Percentiles rank a stretch among this genome's conserved stretches.
phyloP scores from a whole-genome alignment of 139 green algal species.

The Edaphochlamys debaryana region DNA sequence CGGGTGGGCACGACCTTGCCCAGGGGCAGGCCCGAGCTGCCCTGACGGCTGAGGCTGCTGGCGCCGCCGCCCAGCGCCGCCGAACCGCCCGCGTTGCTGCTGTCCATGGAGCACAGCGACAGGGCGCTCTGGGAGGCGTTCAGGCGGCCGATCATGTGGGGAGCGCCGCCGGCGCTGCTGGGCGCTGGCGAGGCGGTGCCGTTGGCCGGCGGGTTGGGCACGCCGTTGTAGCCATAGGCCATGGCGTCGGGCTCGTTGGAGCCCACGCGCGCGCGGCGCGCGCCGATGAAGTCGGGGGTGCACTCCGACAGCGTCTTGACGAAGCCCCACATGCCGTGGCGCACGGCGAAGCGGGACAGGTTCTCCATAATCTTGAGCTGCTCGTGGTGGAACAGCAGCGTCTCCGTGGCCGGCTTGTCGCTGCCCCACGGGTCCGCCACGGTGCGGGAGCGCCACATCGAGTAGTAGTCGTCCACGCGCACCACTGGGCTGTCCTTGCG shows the following conservation, averaged over 20 bases:
- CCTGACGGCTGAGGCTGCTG: conserved; percentile 2
- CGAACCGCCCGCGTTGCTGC: neutral
- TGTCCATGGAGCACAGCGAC: conserved; percentile 38
- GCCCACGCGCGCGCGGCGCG: conserved; percentile 55
- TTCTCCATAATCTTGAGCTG: conserved; percentile 90
- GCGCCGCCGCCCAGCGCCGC: neutral
- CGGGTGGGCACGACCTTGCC: conserved; percentile 1
- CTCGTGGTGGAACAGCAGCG: conserved; percentile 89
- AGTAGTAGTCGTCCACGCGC: conserved; percentile 69
- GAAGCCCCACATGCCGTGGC: conserved; percentile 90
- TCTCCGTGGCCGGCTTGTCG: conserved; percentile 76
- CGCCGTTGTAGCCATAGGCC: conserved; percentile 42
- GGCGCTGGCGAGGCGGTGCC: too few species aligned
- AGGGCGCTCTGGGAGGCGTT: neutral
- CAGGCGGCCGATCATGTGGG: neutral
- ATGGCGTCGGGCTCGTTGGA: conserved; percentile 19
- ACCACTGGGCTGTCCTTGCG: conserved; percentile 41
- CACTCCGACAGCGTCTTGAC: conserved; percentile 77
- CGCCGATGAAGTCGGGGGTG: conserved; percentile 70
- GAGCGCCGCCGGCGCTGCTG: too few species aligned
- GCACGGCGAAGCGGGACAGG: conserved; percentile 71
- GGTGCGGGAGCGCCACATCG: conserved; percentile 72
- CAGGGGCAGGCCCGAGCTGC: neutral
- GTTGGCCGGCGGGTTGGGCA: conserved; percentile 14
- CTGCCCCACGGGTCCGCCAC: conserved; percentile 75